These are phyloP conservation scores for Eucalyptus rudis DNA, from an alignment of 345 rosid genomes.

Conservation along the genomic window DNA sequence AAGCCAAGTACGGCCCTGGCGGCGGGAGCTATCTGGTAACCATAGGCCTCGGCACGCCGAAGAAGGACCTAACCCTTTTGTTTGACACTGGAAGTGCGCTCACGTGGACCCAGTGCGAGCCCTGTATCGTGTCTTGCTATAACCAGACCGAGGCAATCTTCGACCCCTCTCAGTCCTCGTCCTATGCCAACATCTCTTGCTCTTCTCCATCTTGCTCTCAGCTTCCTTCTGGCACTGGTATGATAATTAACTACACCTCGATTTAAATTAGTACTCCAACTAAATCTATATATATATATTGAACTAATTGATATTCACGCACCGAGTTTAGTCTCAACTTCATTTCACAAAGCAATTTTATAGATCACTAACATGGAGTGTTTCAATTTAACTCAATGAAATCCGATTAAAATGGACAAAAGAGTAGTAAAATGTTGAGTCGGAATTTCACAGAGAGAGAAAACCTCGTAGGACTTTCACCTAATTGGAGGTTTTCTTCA, in stretches of 20 bases:
- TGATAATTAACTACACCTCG: neutral
- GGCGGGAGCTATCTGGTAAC: neutral
- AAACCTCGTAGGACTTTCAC: neutral
- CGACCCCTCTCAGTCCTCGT: conserved; percentile 6
- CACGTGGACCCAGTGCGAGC: conserved; percentile 3
- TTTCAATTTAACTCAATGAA: neutral
- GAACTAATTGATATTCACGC: neutral
- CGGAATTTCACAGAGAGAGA: neutral
- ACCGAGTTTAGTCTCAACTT: neutral
- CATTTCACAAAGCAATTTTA: neutral
- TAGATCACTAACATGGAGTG: neutral
- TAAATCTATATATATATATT: neutral
- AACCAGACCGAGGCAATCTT: neutral
- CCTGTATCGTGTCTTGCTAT: neutral
- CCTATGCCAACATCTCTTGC: conserved; percentile 1
- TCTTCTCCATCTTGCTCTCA: neutral
- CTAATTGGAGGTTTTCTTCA: neutral
- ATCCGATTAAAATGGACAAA: neutral
- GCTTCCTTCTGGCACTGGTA: neutral
- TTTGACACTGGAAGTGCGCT: conserved; percentile 13
- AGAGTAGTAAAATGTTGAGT: neutral
- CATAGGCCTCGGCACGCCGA: conserved; percentile 7
- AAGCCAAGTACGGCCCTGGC: neutral
- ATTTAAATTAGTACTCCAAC: neutral
- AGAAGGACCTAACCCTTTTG: neutral